A percentile compares a stretch with the other conserved stretches of the same genome.
Conservation (phyloP, 345 rosid species). For the thale cress (Arabidopsis thaliana) region TAIR10.1 NC_003076.8:17530001-17530500, state of each 20-base stretch:
- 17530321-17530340: not conserved
- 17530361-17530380: not conserved
- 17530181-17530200: conserved; percentile 66
- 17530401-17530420: not conserved
- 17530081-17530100: conserved; percentile 87
- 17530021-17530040: too few species aligned
- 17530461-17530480: too few species aligned
- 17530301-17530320: not conserved
- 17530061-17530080: not conserved
- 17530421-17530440: not conserved
- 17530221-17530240: conserved; percentile 23
- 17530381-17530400: not conserved
- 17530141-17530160: conserved; percentile 57
- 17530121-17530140: conserved; percentile 31
- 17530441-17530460: not conserved
- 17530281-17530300: conserved; percentile 1
- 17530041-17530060: not conserved
- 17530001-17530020: too few species aligned
- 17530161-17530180: conserved; percentile 61
- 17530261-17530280: not conserved
- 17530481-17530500: too few species aligned
- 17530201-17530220: conserved; percentile 39
- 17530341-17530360: not conserved
- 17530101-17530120: conserved; percentile 57
- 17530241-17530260: conserved; percentile 17